Evolutionary conservation across 371 early-diverging fungal genomes (phyloP).

Genomic region (Batkoa obscura): DNA sequence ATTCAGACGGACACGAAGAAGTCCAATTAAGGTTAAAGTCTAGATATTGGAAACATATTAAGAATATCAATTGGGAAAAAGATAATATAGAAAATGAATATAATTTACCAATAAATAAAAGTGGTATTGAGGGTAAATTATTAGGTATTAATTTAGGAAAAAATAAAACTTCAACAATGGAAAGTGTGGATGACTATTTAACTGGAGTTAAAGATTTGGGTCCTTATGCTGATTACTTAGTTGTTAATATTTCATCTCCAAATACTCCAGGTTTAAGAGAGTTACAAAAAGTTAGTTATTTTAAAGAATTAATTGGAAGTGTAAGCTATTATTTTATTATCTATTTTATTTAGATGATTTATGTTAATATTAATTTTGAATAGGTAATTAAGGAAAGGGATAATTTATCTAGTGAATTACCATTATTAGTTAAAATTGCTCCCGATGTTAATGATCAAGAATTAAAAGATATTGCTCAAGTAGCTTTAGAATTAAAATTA

Average conservation of each 20-base stretch:
- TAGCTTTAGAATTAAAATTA: conserved; percentile 32
- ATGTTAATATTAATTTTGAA: background rate
- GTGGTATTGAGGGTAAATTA: conserved; percentile 22
- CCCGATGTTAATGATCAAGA: conserved; percentile 54
- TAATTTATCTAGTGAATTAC: conserved; percentile 23
- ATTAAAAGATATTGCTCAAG: conserved; percentile 44
- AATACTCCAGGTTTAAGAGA: conserved; percentile 61
- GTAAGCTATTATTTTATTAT: conserved; percentile 14
- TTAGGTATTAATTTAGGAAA: conserved; percentile 72
- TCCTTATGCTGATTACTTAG: conserved; percentile 59
- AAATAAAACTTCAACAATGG: conserved; percentile 43
- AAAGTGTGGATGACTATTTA: conserved; percentile 45
- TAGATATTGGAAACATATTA: conserved; percentile 36
- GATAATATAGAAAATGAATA: no score
- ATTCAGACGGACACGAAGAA: conserved; percentile 46
- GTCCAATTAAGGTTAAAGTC: conserved; percentile 32
- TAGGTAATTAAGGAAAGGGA: conserved; percentile 28
- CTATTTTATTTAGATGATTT: background rate
- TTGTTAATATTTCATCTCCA: conserved; percentile 63
- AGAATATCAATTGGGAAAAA: background rate
- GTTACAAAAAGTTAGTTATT: conserved; percentile 36
- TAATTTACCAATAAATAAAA: conserved; percentile 8
- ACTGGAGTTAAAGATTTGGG: conserved; percentile 42
- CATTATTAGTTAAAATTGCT: conserved; percentile 65
- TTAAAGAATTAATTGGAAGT: conserved; percentile 36